phyloP scores from a whole-genome alignment of 192 early-diverging fungal genomes.

The Oehlia diaphana region DNA sequence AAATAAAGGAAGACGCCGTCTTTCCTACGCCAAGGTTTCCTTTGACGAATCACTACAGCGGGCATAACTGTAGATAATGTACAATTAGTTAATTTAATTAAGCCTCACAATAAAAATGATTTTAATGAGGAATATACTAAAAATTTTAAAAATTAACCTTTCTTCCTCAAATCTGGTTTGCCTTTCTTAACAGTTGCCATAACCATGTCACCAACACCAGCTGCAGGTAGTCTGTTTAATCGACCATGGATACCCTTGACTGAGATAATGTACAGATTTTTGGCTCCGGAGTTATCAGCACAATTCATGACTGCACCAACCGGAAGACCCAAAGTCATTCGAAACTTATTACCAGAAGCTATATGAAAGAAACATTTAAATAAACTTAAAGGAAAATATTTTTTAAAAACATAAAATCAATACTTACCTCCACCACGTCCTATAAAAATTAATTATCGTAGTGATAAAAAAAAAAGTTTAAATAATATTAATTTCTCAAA shows the following conservation, averaged over 20 bases:
- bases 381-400: neutral
- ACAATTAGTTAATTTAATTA: neutral
- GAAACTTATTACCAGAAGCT: constrained; percentile 93
- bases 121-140: neutral
- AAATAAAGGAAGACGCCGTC: constrained; percentile 99
- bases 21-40: constrained; percentile 98
- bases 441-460: neutral
- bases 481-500: neutral
- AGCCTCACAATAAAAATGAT: neutral
- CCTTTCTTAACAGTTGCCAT: constrained; percentile 99
- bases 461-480: neutral
- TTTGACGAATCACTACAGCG: constrained; percentile 98
- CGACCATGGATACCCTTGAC: constrained; percentile 95
- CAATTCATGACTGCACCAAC: constrained; percentile 98
- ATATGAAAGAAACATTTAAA: neutral
- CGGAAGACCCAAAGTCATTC: constrained; percentile 98
- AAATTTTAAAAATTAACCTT: constrained; percentile 58
- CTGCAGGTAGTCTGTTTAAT: constrained; percentile 96
- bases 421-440: constrained; percentile 23
- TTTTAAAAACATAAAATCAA: neutral
- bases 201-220: constrained; percentile 99
- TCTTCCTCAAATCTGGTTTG: constrained; percentile 99
- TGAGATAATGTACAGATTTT: constrained; percentile 99
- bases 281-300: constrained; percentile 99
- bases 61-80: constrained; percentile 75